Conservation (phyloP, 257 asterid genomes). For the Ocimum tenuiflorum region DNA sequence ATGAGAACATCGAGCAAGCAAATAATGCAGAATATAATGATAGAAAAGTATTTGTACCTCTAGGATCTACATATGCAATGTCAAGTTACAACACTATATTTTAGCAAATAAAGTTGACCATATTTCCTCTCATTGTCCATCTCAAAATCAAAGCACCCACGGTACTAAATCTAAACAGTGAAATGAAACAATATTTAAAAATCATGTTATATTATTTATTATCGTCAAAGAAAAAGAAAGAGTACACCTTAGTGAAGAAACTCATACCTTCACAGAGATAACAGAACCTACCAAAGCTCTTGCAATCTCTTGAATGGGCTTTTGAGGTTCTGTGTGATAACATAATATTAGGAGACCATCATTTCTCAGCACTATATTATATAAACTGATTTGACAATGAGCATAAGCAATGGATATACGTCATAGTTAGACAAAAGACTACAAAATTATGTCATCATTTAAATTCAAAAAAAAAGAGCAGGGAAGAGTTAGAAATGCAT, state of each 20-base stretch:
- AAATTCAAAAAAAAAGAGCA: not conserved
- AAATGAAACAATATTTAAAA: not conserved
- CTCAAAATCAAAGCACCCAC: not conserved
- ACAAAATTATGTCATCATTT: not conserved
- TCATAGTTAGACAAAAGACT: not conserved
- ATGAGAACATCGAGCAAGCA: not conserved
- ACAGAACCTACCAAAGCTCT: slow-evolving; percentile 62
- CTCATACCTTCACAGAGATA: slow-evolving; percentile 70
- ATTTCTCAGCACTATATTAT: not conserved
- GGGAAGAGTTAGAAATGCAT: not conserved
- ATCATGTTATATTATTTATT: not conserved
- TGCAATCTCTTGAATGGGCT: slow-evolving; percentile 79
- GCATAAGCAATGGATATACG: not conserved
- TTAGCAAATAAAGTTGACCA: slow-evolving; percentile 2
- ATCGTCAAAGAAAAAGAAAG: not conserved
- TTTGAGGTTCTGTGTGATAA: slow-evolving; percentile 53
- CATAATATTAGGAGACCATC: slow-evolving; percentile 1
- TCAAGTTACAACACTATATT: not conserved
- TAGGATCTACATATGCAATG: too few species aligned
- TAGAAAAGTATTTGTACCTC: not conserved
- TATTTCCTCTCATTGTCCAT: not conserved
- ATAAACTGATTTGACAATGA: not conserved
- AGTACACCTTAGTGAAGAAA: not conserved
- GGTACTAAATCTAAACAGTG: not conserved
- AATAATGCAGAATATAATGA: not conserved